A percentile compares a stretch with the other conserved stretches of the same genome.
phyloP scores from a whole-genome alignment of 345 rosid genomes.

The Lenwebbia sp. region DNA sequence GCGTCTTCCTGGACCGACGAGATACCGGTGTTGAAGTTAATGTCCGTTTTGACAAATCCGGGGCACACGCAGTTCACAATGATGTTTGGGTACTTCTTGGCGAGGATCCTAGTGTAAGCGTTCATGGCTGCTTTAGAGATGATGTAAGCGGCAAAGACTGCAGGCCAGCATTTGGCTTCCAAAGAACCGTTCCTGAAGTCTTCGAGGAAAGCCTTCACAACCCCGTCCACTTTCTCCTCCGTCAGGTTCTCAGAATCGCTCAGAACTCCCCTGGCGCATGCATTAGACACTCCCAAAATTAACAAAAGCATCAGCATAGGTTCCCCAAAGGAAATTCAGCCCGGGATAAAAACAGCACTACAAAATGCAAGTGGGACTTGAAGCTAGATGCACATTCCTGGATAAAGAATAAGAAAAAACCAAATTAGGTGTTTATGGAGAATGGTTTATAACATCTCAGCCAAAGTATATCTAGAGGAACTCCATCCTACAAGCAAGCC shows the following conservation, averaged over 20 bases:
- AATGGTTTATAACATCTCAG: background rate
- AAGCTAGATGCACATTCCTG: background rate
- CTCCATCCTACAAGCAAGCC: background rate
- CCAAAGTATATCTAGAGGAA: background rate
- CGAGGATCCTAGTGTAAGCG: slow-evolving; percentile 34
- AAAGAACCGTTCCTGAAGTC: slow-evolving; percentile 1
- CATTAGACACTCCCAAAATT: background rate
- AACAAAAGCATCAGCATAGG: background rate
- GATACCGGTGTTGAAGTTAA: slow-evolving; percentile 20
- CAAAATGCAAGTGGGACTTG: background rate
- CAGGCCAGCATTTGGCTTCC: background rate
- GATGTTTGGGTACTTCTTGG: slow-evolving; percentile 22
- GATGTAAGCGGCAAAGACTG: slow-evolving; percentile 17
- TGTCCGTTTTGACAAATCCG: slow-evolving; percentile 38
- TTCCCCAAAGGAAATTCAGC: background rate
- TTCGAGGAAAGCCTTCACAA: background rate
- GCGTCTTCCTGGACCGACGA: slow-evolving; percentile 34
- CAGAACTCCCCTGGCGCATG: slow-evolving; percentile 2
- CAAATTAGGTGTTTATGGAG: background rate
- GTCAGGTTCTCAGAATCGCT: slow-evolving; percentile 4
- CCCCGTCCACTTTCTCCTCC: slow-evolving; percentile 2
- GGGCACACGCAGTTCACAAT: slow-evolving; percentile 41
- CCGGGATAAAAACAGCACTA: background rate
- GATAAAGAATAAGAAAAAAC: background rate
- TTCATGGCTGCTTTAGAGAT: slow-evolving; percentile 35